phyloP scores from a whole-genome alignment of 805 yeast genomes.

The Spencermartinsiella europaea region DNA sequence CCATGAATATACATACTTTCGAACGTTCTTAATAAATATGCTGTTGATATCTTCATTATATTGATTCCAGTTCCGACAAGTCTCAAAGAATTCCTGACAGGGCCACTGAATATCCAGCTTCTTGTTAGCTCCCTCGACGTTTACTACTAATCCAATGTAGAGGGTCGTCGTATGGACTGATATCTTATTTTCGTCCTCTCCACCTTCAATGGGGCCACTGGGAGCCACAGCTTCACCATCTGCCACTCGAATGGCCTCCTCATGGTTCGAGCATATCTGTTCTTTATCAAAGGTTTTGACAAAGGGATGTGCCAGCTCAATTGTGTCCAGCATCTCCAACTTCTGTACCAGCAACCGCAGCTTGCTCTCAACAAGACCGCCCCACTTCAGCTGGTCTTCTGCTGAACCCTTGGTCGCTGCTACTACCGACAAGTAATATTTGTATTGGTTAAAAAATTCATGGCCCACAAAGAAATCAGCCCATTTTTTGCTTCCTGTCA shows the following conservation, averaged over 20 bases:
- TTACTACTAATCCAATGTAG: conserved; percentile 71
- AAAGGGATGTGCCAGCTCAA: conserved; percentile 84
- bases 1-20: conserved; percentile 38
- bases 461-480: conserved; percentile 69
- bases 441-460: conserved; percentile 75
- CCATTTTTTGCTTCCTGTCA: conserved; percentile 64
- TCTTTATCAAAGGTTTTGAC: conserved; percentile 66
- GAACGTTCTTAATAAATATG: conserved; percentile 66
- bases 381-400: conserved; percentile 87
- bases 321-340: conserved; percentile 70
- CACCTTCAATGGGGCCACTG: conserved; percentile 38
- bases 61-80: conserved; percentile 68
- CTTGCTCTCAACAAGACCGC: conserved; percentile 89
- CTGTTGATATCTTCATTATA: conserved; percentile 58
- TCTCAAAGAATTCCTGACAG: conserved; percentile 78
- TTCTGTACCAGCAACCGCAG: conserved; percentile 76
- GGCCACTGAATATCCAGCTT: conserved; percentile 78
- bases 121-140: conserved; percentile 41
- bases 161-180: conserved; percentile 63
- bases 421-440: conserved; percentile 77
- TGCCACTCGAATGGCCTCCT: conserved; percentile 53
- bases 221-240: conserved; percentile 54
- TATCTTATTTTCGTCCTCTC: conserved; percentile 25
- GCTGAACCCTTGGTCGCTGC: conserved; percentile 67
- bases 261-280: conserved; percentile 44